A percentile compares a stretch with the other conserved stretches of the same genome.
phyloP scores from a whole-genome alignment of 2,329 filamentous ascomycete genomes.

The Macrophomina tecta region DNA sequence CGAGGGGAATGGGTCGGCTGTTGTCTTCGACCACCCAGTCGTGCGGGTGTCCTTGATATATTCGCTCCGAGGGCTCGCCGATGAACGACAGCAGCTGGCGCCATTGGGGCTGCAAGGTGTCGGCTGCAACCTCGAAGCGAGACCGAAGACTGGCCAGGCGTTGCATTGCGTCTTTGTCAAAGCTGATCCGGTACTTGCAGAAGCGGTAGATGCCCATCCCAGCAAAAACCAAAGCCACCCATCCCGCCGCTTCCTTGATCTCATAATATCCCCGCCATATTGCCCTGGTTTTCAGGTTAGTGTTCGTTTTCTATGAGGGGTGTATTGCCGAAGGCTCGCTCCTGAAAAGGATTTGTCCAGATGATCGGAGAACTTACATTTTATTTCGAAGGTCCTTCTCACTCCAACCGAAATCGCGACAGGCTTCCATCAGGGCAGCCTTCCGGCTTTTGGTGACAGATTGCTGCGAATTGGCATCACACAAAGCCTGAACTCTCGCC shows the following conservation, averaged over 20 bases:
- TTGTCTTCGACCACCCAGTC: conserved; percentile 59
- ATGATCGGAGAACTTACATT: conserved; percentile 31
- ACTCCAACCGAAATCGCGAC: conserved; percentile 60
- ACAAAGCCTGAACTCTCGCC: conserved; percentile 54
- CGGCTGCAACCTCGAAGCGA: conserved; percentile 60
- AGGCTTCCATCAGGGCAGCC: conserved; percentile 60
- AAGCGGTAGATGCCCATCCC: conserved; percentile 65
- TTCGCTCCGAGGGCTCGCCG: conserved; percentile 48
- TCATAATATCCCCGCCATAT: conserved; percentile 66
- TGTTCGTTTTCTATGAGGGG: too few species aligned
- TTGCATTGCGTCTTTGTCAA: conserved; percentile 58
- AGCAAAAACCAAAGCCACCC: conserved; percentile 62
- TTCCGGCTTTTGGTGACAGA: conserved; percentile 59
- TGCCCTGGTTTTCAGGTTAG: conserved; percentile 32
- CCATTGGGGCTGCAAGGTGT: conserved; percentile 61
- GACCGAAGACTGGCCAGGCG: conserved; percentile 53
- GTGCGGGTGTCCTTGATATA: conserved; percentile 57
- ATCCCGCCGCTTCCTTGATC: conserved; percentile 63
- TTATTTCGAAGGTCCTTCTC: conserved; percentile 65
- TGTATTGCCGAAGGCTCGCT: too few species aligned
- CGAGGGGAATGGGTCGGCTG: conserved; percentile 51
- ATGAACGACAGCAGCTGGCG: conserved; percentile 57
- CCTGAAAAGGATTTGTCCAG: neutral
- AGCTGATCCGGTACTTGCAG: conserved; percentile 65
- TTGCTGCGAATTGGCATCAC: conserved; percentile 46